These are phyloP conservation scores for Dictyostelium intermedium DNA, from an alignment of 78 protist species.

Conservation along the genomic window DNA sequence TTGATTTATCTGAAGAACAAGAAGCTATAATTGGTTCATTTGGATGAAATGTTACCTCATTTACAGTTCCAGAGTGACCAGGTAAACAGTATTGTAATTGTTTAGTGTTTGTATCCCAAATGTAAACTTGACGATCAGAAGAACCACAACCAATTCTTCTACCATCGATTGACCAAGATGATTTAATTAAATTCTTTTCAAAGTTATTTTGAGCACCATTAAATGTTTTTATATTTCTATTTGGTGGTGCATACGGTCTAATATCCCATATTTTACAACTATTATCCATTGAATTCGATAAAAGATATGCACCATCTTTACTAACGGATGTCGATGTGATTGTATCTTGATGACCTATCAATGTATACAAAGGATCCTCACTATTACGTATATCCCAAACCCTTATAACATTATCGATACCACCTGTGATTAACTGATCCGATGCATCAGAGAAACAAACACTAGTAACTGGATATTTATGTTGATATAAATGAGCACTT, in stretches of 20 bases:
- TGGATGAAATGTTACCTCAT: conserved; percentile 92
- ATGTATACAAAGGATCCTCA: not conserved
- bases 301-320: conserved; percentile 83
- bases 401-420: conserved; percentile 88
- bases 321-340: conserved; percentile 81
- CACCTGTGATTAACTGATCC: conserved; percentile 80
- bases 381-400: conserved; percentile 85
- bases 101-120: conserved; percentile 85
- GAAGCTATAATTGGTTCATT: conserved; percentile 91
- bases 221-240: conserved; percentile 60
- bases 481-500: not conserved
- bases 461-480: conserved; percentile 77
- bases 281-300: conserved; percentile 92
- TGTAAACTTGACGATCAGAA: conserved; percentile 85
- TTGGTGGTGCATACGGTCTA: conserved; percentile 76
- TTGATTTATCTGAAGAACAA: conserved; percentile 77
- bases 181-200: conserved; percentile 86
- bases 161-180: conserved; percentile 89
- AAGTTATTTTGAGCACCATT: conserved; percentile 85
- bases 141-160: conserved; percentile 80
- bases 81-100: conserved; percentile 86
- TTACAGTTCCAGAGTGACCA: conserved; percentile 90
- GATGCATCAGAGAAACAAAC: conserved; percentile 70
- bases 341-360: conserved; percentile 89
- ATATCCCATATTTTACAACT: conserved; percentile 79